These are phyloP conservation scores for Dovyalis caffra DNA, from an alignment of 345 rosid species.

Conservation along the genomic window DNA sequence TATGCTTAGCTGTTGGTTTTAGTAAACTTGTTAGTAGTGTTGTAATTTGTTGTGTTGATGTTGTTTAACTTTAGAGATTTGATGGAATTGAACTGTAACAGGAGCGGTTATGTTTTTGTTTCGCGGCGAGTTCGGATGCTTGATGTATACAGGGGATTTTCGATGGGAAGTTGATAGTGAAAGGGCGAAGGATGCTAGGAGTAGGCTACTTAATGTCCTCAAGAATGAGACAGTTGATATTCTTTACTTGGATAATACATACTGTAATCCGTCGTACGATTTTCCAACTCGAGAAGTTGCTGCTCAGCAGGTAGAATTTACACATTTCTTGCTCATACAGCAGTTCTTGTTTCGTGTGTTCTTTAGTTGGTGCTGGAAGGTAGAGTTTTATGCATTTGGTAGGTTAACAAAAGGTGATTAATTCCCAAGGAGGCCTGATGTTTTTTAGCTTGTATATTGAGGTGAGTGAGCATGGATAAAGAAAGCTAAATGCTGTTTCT, in stretches of 20 bases:
- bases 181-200: slow-evolving; percentile 34
- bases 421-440: too few species aligned
- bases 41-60: slow-evolving; percentile 7
- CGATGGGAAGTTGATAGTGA: slow-evolving; percentile 53
- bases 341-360: too few species aligned
- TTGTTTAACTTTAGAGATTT: not conserved
- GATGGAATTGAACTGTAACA: slow-evolving; percentile 5
- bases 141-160: slow-evolving; percentile 74
- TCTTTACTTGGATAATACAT: slow-evolving; percentile 76
- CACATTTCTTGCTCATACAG: not conserved
- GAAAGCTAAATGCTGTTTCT: too few species aligned
- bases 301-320: slow-evolving; percentile 46
- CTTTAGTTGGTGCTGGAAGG: too few species aligned
- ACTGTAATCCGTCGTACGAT: slow-evolving; percentile 58
- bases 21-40: too few species aligned
- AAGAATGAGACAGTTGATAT: slow-evolving; percentile 35
- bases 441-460: too few species aligned
- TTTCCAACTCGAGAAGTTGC: slow-evolving; percentile 64
- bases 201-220: slow-evolving; percentile 45
- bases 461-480: too few species aligned
- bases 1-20: too few species aligned
- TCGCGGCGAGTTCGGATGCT: slow-evolving; percentile 68
- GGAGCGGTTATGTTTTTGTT: slow-evolving; percentile 79
- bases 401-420: too few species aligned
- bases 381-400: too few species aligned